phyloP scores from a whole-genome alignment of 805 yeast genomes.

The Cyberlindnera lachancei region DNA sequence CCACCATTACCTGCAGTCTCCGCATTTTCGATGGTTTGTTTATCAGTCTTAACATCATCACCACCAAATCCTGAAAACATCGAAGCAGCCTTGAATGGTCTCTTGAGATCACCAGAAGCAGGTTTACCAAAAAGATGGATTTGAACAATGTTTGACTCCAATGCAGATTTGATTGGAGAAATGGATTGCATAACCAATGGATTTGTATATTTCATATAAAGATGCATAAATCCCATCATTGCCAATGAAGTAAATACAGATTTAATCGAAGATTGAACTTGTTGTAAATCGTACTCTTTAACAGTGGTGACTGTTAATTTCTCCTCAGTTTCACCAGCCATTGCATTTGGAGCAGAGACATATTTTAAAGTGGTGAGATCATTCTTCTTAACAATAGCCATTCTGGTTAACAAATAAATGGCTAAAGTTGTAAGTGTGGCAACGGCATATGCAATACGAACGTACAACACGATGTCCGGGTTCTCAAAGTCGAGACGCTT shows the following conservation, averaged over 20 bases:
- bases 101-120: conserved; percentile 84
- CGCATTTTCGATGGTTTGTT: conserved; percentile 76
- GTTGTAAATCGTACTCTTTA: conserved; percentile 88
- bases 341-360: conserved; percentile 75
- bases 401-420: conserved; percentile 59
- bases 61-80: conserved; percentile 54
- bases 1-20: conserved; percentile 86
- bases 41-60: conserved; percentile 65
- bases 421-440: conserved; percentile 60
- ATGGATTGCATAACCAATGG: conserved; percentile 94
- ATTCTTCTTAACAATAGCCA: conserved; percentile 61
- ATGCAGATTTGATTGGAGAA: conserved; percentile 81
- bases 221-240: conserved; percentile 97
- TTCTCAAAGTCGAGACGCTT: conserved; percentile 84
- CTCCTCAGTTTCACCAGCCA: conserved; percentile 67
- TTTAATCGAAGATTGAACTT: conserved; percentile 72
- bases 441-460: conserved; percentile 62
- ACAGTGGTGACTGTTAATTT: conserved; percentile 84
- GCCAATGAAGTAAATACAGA: conserved; percentile 83
- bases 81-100: conserved; percentile 91
- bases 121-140: conserved; percentile 80
- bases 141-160: conserved; percentile 85
- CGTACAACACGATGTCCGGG: conserved; percentile 63
- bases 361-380: conserved; percentile 89
- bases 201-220: conserved; percentile 95